phyloP scores from a whole-genome alignment of 345 rosid species.

The Gossypium herbaceum region DNA sequence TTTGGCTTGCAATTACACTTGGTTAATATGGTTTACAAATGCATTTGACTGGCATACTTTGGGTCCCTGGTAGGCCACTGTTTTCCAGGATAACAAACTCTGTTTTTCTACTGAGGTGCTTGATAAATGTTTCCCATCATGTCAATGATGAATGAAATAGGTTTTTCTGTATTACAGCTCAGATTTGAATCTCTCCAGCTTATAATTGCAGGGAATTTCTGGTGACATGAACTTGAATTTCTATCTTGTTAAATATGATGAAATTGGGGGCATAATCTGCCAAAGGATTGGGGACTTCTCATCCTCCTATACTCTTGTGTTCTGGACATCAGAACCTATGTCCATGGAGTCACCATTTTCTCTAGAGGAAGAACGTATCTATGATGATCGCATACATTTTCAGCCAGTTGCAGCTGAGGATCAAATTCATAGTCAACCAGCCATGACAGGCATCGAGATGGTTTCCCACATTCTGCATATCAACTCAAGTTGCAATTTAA shows the following conservation, averaged over 20 bases:
- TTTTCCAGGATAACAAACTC: neutral
- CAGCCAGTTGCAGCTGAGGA: slow-evolving; percentile 31
- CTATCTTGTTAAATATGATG: slow-evolving; percentile 74
- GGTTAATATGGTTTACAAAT: neutral
- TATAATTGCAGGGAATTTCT: slow-evolving; percentile 58
- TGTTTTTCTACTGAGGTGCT: neutral
- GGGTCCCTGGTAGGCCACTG: neutral
- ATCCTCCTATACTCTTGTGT: slow-evolving; percentile 47
- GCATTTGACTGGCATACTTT: neutral
- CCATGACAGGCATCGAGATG: slow-evolving; percentile 17
- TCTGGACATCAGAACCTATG: slow-evolving; percentile 60
- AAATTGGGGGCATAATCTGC: slow-evolving; percentile 65
- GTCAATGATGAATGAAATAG: slow-evolving; percentile 8
- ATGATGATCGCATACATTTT: slow-evolving; percentile 47
- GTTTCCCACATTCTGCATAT: slow-evolving; percentile 54
- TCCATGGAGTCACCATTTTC: slow-evolving; percentile 47
- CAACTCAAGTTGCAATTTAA: slow-evolving; percentile 56
- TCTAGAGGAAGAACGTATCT: slow-evolving; percentile 46
- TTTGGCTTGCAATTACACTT: neutral
- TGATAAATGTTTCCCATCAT: neutral
- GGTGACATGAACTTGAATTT: slow-evolving; percentile 62
- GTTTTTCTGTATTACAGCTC: slow-evolving; percentile 6
- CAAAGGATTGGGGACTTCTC: slow-evolving; percentile 58
- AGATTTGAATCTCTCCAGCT: slow-evolving; percentile 24
- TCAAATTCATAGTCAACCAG: slow-evolving; percentile 9